Conservation (phyloP, 305 asterid genomes). For the Fraxinus albicans region DNA sequence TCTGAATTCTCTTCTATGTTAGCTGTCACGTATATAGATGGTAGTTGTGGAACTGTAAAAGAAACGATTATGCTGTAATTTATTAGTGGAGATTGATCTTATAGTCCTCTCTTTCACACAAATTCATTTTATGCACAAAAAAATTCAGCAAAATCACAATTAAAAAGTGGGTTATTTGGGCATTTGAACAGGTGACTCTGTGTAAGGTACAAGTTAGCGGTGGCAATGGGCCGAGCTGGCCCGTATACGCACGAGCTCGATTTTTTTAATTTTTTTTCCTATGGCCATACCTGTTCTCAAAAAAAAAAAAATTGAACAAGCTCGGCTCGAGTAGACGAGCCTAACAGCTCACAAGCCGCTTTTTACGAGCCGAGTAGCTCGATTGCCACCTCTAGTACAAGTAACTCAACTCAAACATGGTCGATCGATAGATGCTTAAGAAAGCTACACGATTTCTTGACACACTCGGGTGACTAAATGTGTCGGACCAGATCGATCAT, state of each 20-base stretch:
- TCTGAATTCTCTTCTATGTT: background rate
- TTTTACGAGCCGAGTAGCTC: too few relatives aligned
- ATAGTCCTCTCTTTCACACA: background rate
- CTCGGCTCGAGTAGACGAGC: too few relatives aligned
- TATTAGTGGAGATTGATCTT: constrained; percentile 1
- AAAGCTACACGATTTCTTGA: background rate
- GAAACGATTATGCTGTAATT: constrained; percentile 12
- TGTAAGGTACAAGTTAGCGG: background rate
- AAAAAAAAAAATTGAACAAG: too few relatives aligned
- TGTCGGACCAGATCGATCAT: background rate
- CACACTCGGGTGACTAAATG: background rate
- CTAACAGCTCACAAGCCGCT: too few relatives aligned
- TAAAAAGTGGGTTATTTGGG: background rate
- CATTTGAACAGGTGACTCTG: background rate
- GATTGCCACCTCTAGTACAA: background rate
- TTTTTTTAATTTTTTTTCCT: too few relatives aligned
- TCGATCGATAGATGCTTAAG: background rate
- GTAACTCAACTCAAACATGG: background rate
- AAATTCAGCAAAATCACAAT: background rate
- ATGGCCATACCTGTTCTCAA: too few relatives aligned
- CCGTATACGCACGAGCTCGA: too few relatives aligned
- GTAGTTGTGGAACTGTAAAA: constrained; percentile 31
- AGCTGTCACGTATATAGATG: background rate
- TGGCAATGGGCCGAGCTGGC: too few relatives aligned
- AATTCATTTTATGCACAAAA: background rate